phyloP scores from a whole-genome alignment of 2,329 filamentous ascomycete species.

The Microsporum audouinii region DNA sequence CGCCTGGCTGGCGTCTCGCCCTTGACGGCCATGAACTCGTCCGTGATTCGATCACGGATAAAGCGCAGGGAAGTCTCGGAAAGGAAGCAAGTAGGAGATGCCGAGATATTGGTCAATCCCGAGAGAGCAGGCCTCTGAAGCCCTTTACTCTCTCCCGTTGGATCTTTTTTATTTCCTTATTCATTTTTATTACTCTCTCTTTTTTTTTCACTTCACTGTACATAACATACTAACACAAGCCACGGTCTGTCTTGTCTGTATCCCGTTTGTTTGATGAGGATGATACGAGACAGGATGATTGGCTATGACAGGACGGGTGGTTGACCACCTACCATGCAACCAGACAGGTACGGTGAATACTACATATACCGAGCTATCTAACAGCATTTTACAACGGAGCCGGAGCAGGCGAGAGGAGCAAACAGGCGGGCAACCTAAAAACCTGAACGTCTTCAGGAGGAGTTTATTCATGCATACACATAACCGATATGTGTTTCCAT shows the following conservation, averaged over 20 bases:
- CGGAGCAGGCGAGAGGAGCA: not conserved
- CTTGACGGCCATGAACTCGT: constrained; percentile 42
- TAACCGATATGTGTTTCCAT: not conserved
- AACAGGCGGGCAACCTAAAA: not conserved
- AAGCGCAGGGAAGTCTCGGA: constrained; percentile 66
- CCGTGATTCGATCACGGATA: constrained; percentile 57
- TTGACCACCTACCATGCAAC: not conserved
- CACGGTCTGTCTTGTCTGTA: not conserved
- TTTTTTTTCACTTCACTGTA: not conserved
- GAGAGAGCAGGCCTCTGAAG: constrained; percentile 19
- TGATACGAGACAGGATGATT: not conserved
- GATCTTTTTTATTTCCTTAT: not conserved
- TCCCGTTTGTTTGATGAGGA: not conserved
- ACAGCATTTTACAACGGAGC: not conserved
- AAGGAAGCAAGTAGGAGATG: constrained; percentile 81
- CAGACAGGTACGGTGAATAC: not conserved
- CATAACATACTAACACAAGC: not conserved
- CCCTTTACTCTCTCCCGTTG: not conserved
- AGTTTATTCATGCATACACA: not conserved
- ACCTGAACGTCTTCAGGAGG: not conserved
- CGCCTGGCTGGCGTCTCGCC: constrained; percentile 33
- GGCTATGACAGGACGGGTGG: not conserved
- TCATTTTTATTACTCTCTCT: not conserved
- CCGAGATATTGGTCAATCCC: constrained; percentile 60
- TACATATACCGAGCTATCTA: not conserved